Evolutionary conservation across 2,329 filamentous ascomycete genomes (phyloP).

Genomic region (Eutypella sp.): DNA sequence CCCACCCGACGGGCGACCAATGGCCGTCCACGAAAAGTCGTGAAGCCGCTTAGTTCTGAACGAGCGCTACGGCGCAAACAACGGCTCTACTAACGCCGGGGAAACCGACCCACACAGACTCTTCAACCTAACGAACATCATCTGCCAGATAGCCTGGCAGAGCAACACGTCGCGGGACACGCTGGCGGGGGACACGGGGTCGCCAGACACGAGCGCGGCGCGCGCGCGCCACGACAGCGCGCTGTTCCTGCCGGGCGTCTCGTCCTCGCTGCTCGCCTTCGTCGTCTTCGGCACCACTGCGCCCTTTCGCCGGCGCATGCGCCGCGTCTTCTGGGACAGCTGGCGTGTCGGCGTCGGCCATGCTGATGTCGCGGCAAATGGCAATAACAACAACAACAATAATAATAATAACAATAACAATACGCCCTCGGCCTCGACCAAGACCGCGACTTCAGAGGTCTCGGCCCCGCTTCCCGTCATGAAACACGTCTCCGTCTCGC

Average conservation of each 20-base stretch:
- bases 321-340: constrained; percentile 14
- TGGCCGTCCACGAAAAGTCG: neutral
- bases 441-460: no score
- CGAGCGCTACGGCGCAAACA: no score
- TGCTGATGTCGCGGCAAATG: no score
- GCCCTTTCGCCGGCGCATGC: constrained; percentile 27
- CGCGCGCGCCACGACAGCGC: constrained; percentile 26
- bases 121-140: constrained; percentile 27
- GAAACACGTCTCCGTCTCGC: no score
- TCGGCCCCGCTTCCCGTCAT: no score
- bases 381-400: no score
- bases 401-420: no score
- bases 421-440: neutral
- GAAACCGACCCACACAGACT: no score
- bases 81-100: no score
- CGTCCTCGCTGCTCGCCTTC: constrained; percentile 31
- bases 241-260: constrained; percentile 34
- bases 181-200: constrained; percentile 12
- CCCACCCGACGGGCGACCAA: no score
- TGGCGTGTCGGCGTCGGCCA: neutral
- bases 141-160: constrained; percentile 17
- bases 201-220: constrained; percentile 29
- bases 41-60: no score
- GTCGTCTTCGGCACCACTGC: constrained; percentile 38
- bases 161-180: constrained; percentile 23